phyloP scores from a whole-genome alignment of 495 filamentous ascomycete species.

The Zalerion maritima region DNA sequence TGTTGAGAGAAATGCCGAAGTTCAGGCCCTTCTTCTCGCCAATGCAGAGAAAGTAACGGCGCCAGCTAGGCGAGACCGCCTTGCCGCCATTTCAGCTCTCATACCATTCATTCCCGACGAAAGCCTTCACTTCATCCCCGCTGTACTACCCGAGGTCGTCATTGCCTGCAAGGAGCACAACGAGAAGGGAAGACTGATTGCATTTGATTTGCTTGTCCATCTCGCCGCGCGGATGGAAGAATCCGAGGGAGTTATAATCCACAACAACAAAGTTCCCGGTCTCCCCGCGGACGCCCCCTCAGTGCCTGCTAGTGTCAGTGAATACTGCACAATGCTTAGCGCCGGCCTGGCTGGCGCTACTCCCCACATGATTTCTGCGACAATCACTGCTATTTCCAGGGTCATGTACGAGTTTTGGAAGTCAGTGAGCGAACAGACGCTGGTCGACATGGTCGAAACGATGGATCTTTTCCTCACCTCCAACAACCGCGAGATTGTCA shows the following conservation, averaged over 20 bases:
- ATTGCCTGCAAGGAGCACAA: constrained; percentile 94
- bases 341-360: constrained; percentile 82
- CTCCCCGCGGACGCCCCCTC: constrained; percentile 69
- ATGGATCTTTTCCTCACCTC: constrained; percentile 89
- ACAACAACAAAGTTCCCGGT: constrained; percentile 70
- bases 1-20: constrained; percentile 50
- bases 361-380: constrained; percentile 90
- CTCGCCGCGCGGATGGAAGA: constrained; percentile 69
- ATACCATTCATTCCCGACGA: constrained; percentile 58
- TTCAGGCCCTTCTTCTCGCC: constrained; percentile 63
- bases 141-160: constrained; percentile 81
- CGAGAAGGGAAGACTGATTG: constrained; percentile 74
- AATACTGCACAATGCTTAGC: constrained; percentile 96
- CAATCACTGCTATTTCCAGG: constrained; percentile 80
- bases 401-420: constrained; percentile 80
- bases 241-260: constrained; percentile 53
- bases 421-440: constrained; percentile 33
- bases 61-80: constrained; percentile 69
- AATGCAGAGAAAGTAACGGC: constrained; percentile 69
- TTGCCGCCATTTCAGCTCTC: constrained; percentile 65
- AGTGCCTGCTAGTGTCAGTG: constrained; percentile 66
- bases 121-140: constrained; percentile 82
- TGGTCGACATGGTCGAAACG: constrained; percentile 73
- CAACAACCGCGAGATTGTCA: constrained; percentile 91
- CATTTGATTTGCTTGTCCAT: constrained; percentile 79